Evolutionary conservation across 2,329 filamentous ascomycete species (phyloP), one percentile per base, ranked within the genome.

Genomic region (Ramularia endophylla): DNA sequence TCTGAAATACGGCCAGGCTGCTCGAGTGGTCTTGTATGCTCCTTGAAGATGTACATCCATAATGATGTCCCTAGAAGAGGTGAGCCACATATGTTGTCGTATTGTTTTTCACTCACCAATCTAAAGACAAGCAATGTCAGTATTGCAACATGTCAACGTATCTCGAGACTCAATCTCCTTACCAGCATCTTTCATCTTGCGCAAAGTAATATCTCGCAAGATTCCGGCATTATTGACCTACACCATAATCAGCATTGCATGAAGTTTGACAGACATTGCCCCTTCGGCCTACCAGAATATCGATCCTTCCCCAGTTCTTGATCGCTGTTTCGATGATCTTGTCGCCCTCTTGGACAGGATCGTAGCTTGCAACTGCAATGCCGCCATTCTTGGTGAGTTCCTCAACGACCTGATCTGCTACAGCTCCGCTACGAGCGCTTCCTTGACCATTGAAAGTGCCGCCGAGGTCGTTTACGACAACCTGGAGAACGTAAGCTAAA

Each of bases 1-100:
- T 62, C 89, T 79, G 77, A 97, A 95, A 69, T 95, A 85, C 33
- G 90, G 90, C 87, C 90, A 97, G n/a, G 90, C 90, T 44, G 90
- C 92, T 77, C 94, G 94, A 61, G 88, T 90, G 50, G 90, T 81
- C 72, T 94, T 94, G 73, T 94, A 97, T 45, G 90, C 97, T 53
- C 90, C 90, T 54, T 86, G 79, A 31, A 94, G 77, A 66, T 97
- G 92, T 38, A 97, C 87, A 56, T 87, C 82, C 65, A 88, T 85
- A 64, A 95, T 85, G 51, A 94, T 71, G 64, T 97, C 89, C 90
- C 90, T 97, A 25, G 22, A 25, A 25, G 22, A 25, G 22, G 22
- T 25, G 11, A 25, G 22, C 22, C 11, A 11, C 6, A 6, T 25
- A 6, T 6, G 6, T 25, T 25, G 22, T 25, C 22, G 22, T 6